Base-by-base conservation (phyloP, 2,329 filamentous ascomycete genomes). In the Phialocephala subalpina region DNA sequence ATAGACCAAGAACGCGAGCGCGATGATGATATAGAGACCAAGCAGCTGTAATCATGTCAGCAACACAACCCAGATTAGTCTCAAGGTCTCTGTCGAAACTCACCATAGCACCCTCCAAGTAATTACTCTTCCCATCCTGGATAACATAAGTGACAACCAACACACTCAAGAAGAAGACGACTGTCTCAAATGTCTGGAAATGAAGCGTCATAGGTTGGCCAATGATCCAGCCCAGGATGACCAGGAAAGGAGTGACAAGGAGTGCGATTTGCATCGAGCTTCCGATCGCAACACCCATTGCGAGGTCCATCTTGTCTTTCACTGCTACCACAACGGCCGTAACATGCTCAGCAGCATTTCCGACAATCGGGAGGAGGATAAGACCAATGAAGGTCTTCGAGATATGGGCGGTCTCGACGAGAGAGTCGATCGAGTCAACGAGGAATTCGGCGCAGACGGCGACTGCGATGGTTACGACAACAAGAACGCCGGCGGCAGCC, bases 261-360 rank as follows among this genome's bases (percentile, higher is more conserved):
- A 95, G 83, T 25, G 92, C 92, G 73, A 95, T 95, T 79, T 95
- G 92, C 76, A 95, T 89, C 77, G 90, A 92, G 66, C 90, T 93
- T 55, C 92, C 92, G 74, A 95, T 92, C 33, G 92, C 92, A 59
- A 95, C 92, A 49, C 91, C 90, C 82, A 95, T 92, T 35, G 92
- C 89, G 60, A 90, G 80, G 73, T 90, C 87, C 88, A 91, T 91
- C 82, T 91, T 94, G 80, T 94, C 87, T 78, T 92, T 87, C 69
- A 89, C 83, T 0, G 92, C 91, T 29, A 94, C 92, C 35, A 94
- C 90, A 20, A 93, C 90, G 20, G 92, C 92, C 0, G 92, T 94
- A 45, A 94, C 92, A 74, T 94, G 92, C 77, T 94, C 91, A 2
- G 91, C 91, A 1, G 91, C 91, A 73, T 94, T 94, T 52, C 91